Base-by-base conservation (phyloP, 2,329 filamentous ascomycete genomes). In the Fusarium buharicum region DNA sequence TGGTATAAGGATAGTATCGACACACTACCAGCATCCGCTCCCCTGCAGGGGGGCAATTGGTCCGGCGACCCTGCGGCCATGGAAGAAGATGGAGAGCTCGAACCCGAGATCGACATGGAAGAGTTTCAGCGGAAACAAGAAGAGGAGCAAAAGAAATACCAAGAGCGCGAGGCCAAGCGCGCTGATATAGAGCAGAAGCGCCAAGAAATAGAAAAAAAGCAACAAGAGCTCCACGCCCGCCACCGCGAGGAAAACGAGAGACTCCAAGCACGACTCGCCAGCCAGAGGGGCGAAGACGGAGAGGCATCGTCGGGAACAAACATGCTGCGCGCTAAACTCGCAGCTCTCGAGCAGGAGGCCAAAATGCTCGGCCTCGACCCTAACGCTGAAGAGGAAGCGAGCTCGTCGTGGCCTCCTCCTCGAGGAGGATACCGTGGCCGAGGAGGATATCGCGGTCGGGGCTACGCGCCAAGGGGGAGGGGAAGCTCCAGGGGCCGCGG, bases 301-400 rank as follows among this genome's bases (percentile, higher is more conserved):
- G 67, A 64, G 10, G 66, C 70, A 9, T 66, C 71, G 68, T 77
- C 81, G 5, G 81, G 87, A 66, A 89, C 89, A 2, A 86, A 88
- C 45, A 82, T 83, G 38, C 79, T 94, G n/a, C 86, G 87, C 39
- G 88, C 88, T 3, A 88, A 91, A 70, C 79, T 93, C 13, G 89
- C 89, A 2, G 86, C 84, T n/a, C 78, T 93, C 7, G 87, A 93
- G 71, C 87, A 86, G 18, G 90, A 93, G 75, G 90, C 90, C 13
- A 84, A 84, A 68, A 83, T 84, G 9, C 79, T 93, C 30, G 90
- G 90, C 8, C 81, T 93, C 28, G 86, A 91, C 68, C 84, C 86
- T 2, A 74, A 83, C 56, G 78, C 78, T 6, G 72, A 75, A 2
- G 77, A 80, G 3, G 81, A 86, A 4, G 79, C 27, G 27, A 53